Conservation (phyloP, 768 basidiomycete species). For the Pleurotus giganteus region DNA sequence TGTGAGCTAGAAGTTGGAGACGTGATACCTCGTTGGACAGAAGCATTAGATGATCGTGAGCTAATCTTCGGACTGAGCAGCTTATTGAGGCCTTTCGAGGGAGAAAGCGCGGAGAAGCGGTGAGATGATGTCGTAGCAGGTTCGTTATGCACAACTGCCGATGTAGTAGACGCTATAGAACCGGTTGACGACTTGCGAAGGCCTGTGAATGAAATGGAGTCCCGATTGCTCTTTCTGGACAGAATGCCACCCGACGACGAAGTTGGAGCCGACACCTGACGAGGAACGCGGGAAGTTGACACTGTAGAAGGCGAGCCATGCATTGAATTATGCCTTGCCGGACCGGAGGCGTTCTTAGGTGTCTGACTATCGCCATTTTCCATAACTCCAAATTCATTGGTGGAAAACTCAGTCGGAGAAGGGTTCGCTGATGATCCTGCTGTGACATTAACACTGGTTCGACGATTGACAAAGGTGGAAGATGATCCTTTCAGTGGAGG, state of each 20-base stretch:
- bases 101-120: conserved; percentile 81
- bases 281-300: conserved; percentile 60
- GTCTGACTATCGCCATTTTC: conserved; percentile 55
- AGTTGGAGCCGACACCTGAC: conserved; percentile 54
- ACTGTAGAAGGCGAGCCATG: conserved; percentile 61
- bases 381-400: conserved; percentile 82
- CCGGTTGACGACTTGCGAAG: conserved; percentile 82
- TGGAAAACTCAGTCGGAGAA: conserved; percentile 54
- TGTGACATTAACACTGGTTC: conserved; percentile 64
- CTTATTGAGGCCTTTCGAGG: conserved; percentile 75
- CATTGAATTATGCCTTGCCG: conserved; percentile 51
- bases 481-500: conserved; percentile 62
- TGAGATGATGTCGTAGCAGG: conserved; percentile 43
- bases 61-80: conserved; percentile 75
- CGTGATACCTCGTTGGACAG: conserved; percentile 49
- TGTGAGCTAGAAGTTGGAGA: conserved; percentile 73
- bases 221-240: conserved; percentile 69
- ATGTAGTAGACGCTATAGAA: conserved; percentile 69
- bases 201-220: conserved; percentile 75
- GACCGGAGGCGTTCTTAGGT: conserved; percentile 38
- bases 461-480: conserved; percentile 50
- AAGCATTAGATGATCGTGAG: conserved; percentile 52
- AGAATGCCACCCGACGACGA: conserved; percentile 43
- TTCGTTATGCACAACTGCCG: conserved; percentile 43
- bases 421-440: conserved; percentile 56